Evolutionary conservation across 305 asterid species (phyloP).

Genomic region (Striga hermonthica): DNA sequence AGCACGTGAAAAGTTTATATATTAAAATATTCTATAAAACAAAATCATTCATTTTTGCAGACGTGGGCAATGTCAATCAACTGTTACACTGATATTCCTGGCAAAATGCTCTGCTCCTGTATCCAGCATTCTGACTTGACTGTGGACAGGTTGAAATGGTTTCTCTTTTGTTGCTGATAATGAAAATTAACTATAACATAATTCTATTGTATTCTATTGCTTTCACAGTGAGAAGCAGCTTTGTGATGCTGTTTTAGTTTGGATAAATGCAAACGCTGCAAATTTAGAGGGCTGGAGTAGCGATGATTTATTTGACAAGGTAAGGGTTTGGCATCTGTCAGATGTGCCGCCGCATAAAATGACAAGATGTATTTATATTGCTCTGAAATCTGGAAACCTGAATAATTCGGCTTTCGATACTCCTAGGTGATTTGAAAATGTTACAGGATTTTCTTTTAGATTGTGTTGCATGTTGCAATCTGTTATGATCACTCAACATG

Average conservation of each 20-base stretch:
- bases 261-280: slow-evolving; percentile 51
- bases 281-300: slow-evolving; percentile 39
- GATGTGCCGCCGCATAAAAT: slow-evolving; percentile 12
- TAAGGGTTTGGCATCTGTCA: slow-evolving; percentile 36
- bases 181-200: slow-evolving; percentile 13
- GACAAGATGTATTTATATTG: no score
- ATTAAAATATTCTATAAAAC: neutral
- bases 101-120: slow-evolving; percentile 47
- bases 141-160: slow-evolving; percentile 60
- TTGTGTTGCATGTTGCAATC: slow-evolving; percentile 19
- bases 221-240: slow-evolving; percentile 70
- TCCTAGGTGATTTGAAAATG: neutral
- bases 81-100: slow-evolving; percentile 57
- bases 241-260: slow-evolving; percentile 63
- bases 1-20: neutral
- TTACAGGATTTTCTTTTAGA: slow-evolving; percentile 13
- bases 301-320: slow-evolving; percentile 47
- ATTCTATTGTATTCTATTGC: slow-evolving; percentile 30
- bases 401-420: no score
- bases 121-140: slow-evolving; percentile 68
- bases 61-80: slow-evolving; percentile 64
- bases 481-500: slow-evolving; percentile 9
- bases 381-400: no score
- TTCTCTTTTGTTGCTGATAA: slow-evolving; percentile 23
- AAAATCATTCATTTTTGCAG: slow-evolving; percentile 37